A percentile compares a stretch with the other conserved stretches of the same genome.
Evolutionary conservation across 2,329 filamentous ascomycete species (phyloP).

Genomic region (Ophiostoma triangulosporum): DNA sequence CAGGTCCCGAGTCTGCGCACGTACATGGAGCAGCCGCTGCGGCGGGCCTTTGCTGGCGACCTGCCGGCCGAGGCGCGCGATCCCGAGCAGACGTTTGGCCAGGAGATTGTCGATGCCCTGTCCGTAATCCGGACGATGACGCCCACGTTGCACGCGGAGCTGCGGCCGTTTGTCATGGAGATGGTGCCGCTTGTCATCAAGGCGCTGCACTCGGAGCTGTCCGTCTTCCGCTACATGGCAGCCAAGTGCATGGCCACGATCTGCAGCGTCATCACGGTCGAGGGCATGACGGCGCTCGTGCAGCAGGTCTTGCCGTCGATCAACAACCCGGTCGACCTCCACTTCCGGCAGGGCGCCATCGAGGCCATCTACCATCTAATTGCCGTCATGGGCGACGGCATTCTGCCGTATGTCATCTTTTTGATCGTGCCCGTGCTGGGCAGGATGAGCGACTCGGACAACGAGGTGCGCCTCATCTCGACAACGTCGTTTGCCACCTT

Average conservation of each 20-base stretch:
- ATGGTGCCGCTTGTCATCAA: conserved; percentile 78
- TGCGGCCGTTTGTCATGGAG: conserved; percentile 69
- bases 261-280: conserved; percentile 88
- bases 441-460: conserved; percentile 96
- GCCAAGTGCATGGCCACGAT: conserved; percentile 96
- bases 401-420: conserved; percentile 96
- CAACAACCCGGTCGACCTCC: conserved; percentile 76
- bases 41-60: conserved; percentile 56
- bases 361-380: conserved; percentile 96
- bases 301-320: conserved; percentile 87
- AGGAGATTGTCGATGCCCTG: conserved; percentile 87
- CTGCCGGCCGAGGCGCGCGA: conserved; percentile 62
- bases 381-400: conserved; percentile 92
- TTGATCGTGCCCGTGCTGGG: conserved; percentile 93
- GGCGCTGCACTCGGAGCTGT: conserved; percentile 74
- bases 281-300: conserved; percentile 91
- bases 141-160: conserved; percentile 66
- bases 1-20: conserved; percentile 69
- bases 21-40: conserved; percentile 72
- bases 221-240: conserved; percentile 89
- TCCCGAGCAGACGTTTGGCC: conserved; percentile 62
- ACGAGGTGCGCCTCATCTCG: conserved; percentile 83
- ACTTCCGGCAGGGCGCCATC: conserved; percentile 82
- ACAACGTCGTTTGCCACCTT: conserved; percentile 95
- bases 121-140: conserved; percentile 84